A percentile compares a stretch with the other conserved stretches of the same genome.
These are phyloP conservation scores for Pichia sp. DNA, from an alignment of 1,139 yeast genomes.

Conservation along the genomic window DNA sequence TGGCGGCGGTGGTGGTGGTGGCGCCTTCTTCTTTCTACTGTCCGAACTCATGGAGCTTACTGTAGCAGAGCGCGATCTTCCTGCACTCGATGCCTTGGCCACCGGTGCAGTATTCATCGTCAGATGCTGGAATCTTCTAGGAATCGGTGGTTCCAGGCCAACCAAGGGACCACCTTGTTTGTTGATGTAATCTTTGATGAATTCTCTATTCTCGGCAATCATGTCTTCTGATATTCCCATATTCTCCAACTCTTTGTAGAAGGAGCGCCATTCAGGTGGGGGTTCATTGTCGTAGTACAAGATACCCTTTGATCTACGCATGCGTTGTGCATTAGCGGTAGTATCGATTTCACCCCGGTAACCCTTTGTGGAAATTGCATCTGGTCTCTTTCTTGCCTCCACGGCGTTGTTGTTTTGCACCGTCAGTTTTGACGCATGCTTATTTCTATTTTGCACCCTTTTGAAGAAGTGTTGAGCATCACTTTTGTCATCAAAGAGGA, in stretches of 20 bases:
- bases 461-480: conserved; percentile 86
- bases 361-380: conserved; percentile 39
- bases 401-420: conserved; percentile 80
- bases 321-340: conserved; percentile 35
- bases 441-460: conserved; percentile 65
- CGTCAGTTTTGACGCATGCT: conserved; percentile 83
- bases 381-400: conserved; percentile 53
- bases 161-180: conserved; percentile 81
- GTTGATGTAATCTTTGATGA: conserved; percentile 69
- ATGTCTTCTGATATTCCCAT: conserved; percentile 84
- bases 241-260: conserved; percentile 64
- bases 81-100: no score
- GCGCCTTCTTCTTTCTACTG: conserved; percentile 22
- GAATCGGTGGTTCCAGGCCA: conserved; percentile 81
- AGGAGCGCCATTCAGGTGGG: conserved; percentile 79
- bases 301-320: conserved; percentile 50
- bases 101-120: conserved; percentile 4
- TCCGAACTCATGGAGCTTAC: conserved; percentile 16
- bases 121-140: conserved; percentile 45
- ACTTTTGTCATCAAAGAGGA: conserved; percentile 78
- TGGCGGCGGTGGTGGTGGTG: conserved; percentile 26
- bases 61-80: conserved; percentile 12
- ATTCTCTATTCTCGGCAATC: conserved; percentile 82
- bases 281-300: conserved; percentile 73
- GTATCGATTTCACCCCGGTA: conserved; percentile 57